Conservation (phyloP, 345 rosid species). For the Turritis glabra region DNA sequence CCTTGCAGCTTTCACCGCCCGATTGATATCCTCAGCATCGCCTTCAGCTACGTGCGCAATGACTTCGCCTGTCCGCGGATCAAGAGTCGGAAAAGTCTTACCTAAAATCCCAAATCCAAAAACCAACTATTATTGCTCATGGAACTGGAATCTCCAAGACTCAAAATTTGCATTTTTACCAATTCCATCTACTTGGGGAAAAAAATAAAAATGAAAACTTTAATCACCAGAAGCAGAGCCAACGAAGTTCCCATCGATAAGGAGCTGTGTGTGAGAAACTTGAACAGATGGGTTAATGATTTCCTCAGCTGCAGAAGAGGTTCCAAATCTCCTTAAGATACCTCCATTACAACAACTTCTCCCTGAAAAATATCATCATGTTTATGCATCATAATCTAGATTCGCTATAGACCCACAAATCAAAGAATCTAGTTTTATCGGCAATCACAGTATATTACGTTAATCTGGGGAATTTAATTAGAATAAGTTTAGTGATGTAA, state of each 20-base stretch:
- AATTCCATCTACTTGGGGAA: not conserved
- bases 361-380: slow-evolving; percentile 42
- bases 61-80: slow-evolving; percentile 90
- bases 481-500: not conserved
- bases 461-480: not conserved
- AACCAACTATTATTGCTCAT: not conserved
- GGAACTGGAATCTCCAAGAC: not conserved
- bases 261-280: slow-evolving; percentile 62
- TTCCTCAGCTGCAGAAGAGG: slow-evolving; percentile 69
- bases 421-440: not conserved
- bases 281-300: slow-evolving; percentile 68
- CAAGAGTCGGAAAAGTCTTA: slow-evolving; percentile 79
- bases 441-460: not conserved
- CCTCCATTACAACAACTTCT: slow-evolving; percentile 38
- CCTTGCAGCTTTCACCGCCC: slow-evolving; percentile 92
- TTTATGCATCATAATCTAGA: slow-evolving; percentile 3
- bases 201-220: slow-evolving; percentile 12
- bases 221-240: slow-evolving; percentile 86
- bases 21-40: slow-evolving; percentile 78
- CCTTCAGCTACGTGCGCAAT: slow-evolving; percentile 96
- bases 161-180: not conserved
- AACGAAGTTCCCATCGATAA: slow-evolving; percentile 79
- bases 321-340: slow-evolving; percentile 51
- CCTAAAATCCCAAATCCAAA: slow-evolving; percentile 37
- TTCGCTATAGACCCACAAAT: slow-evolving; percentile 5